phyloP scores from a whole-genome alignment of 352 stramenopile species.

The Albugo candida region DNA sequence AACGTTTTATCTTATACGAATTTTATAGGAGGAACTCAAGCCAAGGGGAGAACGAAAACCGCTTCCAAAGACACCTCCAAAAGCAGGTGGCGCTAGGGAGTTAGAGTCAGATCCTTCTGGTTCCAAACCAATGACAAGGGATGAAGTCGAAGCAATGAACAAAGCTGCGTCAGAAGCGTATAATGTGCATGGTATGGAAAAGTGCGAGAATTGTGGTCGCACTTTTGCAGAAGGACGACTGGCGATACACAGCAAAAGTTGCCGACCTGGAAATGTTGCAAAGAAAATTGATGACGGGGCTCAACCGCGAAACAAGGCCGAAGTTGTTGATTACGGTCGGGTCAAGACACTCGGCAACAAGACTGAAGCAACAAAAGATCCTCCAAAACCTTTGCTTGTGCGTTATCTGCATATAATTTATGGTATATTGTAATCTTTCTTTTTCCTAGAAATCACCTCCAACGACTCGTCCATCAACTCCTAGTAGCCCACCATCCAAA shows the following conservation, averaged over 20 bases:
- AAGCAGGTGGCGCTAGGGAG: slow-evolving; percentile 11
- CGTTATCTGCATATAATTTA: background rate
- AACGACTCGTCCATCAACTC: background rate
- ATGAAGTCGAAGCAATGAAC: slow-evolving; percentile 53
- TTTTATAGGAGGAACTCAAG: slow-evolving; percentile 37
- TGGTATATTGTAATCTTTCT: background rate
- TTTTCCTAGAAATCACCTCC: background rate
- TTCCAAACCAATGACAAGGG: slow-evolving; percentile 16
- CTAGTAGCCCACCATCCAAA: background rate
- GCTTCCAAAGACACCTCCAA: slow-evolving; percentile 42
- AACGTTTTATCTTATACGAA: background rate
- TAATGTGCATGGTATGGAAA: slow-evolving; percentile 61
- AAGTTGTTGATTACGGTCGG: slow-evolving; percentile 1
- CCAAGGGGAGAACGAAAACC: slow-evolving; percentile 31
- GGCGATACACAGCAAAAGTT: slow-evolving; percentile 48
- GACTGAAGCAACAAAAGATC: background rate
- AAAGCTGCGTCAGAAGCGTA: slow-evolving; percentile 37
- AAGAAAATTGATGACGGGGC: slow-evolving; percentile 31
- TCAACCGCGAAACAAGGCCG: slow-evolving; percentile 14
- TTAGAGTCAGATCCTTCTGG: slow-evolving; percentile 1
- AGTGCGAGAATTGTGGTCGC: slow-evolving; percentile 45
- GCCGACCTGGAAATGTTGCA: slow-evolving; percentile 16
- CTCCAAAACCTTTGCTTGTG: background rate
- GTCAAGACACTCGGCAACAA: background rate
- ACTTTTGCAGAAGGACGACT: slow-evolving; percentile 58